phyloP scores from a whole-genome alignment of 108 stramenopile genomes.

The Asterionellopsis glacialis region DNA sequence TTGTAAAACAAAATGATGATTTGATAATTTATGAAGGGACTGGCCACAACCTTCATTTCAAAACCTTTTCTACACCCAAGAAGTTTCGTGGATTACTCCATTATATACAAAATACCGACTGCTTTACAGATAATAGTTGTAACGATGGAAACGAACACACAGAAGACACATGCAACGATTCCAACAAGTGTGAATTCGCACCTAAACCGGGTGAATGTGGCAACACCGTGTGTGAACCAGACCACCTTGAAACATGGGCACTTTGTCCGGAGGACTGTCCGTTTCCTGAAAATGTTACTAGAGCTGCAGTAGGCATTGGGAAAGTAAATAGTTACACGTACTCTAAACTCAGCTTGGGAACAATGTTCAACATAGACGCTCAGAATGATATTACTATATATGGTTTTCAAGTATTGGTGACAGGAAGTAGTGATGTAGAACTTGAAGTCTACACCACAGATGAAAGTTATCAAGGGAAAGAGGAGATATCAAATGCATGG shows the following conservation, averaged over 20 bases:
- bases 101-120: not conserved
- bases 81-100: not conserved
- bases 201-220: no score
- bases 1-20: not conserved
- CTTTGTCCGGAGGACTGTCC: no score
- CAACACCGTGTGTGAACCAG: no score
- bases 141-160: no score
- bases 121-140: no score
- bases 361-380: not conserved
- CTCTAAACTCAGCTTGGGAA: not conserved
- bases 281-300: not conserved
- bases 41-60: not conserved
- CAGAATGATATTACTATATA: not conserved
- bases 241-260: no score
- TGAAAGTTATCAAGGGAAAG: not conserved
- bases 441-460: conserved; percentile 1
- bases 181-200: no score
- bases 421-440: not conserved
- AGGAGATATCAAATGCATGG: not conserved
- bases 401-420: not conserved
- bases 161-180: no score
- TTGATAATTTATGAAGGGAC: not conserved
- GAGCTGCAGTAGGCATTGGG: not conserved
- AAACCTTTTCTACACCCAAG: not conserved
- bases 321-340: not conserved